phyloP scores from a whole-genome alignment of 1,284 basidiomycete genomes.

The Ustilago vetiveriae region DNA sequence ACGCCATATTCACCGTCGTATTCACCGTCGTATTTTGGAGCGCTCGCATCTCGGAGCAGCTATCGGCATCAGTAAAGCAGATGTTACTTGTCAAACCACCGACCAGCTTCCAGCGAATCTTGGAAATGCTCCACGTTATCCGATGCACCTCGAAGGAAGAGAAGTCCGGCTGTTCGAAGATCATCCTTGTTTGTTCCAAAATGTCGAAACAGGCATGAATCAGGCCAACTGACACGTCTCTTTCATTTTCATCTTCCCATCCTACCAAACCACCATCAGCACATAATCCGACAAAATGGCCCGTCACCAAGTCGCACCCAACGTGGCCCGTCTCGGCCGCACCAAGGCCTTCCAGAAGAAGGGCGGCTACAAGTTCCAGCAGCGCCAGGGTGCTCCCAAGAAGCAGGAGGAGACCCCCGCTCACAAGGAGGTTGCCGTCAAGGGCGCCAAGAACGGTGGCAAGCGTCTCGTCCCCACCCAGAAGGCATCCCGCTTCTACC shows the following conservation, averaged over 20 bases:
- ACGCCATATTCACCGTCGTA: no score
- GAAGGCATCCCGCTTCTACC: conserved; percentile 96
- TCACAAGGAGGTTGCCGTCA: conserved; percentile 81
- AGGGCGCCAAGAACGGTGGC: conserved; percentile 90
- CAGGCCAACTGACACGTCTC: conserved; percentile 16
- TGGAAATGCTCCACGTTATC: no score
- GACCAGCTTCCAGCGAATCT: no score
- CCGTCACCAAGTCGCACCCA: conserved; percentile 84
- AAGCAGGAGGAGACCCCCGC: conserved; percentile 71
- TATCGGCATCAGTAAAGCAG: no score
- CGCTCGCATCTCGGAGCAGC: no score
- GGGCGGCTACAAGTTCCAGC: conserved; percentile 79
- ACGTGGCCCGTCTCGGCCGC: conserved; percentile 78
- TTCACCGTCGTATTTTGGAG: no score
- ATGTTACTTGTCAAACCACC: no score
- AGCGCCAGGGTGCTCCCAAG: conserved; percentile 73
- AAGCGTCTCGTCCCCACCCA: conserved; percentile 83
- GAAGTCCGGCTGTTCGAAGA: conserved; percentile 6
- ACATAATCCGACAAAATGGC: conserved; percentile 75
- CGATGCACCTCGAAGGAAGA: no score
- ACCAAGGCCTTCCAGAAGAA: conserved; percentile 78
- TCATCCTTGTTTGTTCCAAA: no score
- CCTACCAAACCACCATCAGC: conserved; percentile 22
- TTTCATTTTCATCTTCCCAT: background rate
- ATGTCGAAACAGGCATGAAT: no score